These are phyloP conservation scores for Tuber aestivum DNA, from an alignment of 495 filamentous ascomycete genomes.

Conservation along the genomic window DNA sequence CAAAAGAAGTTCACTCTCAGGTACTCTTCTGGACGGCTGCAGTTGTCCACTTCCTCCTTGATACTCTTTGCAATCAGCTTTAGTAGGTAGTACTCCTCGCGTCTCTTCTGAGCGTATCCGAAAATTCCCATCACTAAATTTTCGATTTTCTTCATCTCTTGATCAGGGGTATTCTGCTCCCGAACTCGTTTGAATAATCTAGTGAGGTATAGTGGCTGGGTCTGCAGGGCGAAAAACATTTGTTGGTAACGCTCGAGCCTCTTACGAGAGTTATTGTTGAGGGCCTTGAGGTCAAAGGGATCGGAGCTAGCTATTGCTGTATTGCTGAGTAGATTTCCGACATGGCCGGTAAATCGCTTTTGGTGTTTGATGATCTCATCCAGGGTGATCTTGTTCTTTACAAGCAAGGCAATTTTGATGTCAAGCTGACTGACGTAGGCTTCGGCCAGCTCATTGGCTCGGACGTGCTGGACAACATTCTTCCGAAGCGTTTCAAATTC, in stretches of 20 bases:
- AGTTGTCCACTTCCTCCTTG: conserved; percentile 77
- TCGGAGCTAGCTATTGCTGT: conserved; percentile 81
- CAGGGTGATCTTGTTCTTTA: conserved; percentile 98
- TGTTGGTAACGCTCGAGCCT: conserved; percentile 97
- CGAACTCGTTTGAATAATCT: conserved; percentile 76
- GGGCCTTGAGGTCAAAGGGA: conserved; percentile 90
- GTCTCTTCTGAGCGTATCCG: conserved; percentile 90
- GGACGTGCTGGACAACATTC: conserved; percentile 90
- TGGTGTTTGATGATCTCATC: conserved; percentile 98
- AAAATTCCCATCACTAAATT: conserved; percentile 95
- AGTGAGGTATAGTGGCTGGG: conserved; percentile 89
- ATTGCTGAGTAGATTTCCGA: conserved; percentile 78
- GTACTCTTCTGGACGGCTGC: conserved; percentile 71
- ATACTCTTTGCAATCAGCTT: conserved; percentile 79
- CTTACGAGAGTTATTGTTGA: conserved; percentile 91
- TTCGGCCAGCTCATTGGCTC: conserved; percentile 93
- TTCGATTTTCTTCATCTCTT: conserved; percentile 85
- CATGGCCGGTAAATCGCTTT: conserved; percentile 89
- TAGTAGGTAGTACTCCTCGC: conserved; percentile 94
- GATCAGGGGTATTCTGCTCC: conserved; percentile 80
- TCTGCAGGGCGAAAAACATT: conserved; percentile 95
- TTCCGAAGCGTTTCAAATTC: conserved; percentile 91
- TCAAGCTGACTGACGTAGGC: conserved; percentile 97
- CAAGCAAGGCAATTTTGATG: conserved; percentile 96
- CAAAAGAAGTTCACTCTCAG: conserved; percentile 88